These are phyloP conservation scores for Lachancea waltii DNA, from an alignment of 805 yeast genomes.

Conservation along the genomic window DNA sequence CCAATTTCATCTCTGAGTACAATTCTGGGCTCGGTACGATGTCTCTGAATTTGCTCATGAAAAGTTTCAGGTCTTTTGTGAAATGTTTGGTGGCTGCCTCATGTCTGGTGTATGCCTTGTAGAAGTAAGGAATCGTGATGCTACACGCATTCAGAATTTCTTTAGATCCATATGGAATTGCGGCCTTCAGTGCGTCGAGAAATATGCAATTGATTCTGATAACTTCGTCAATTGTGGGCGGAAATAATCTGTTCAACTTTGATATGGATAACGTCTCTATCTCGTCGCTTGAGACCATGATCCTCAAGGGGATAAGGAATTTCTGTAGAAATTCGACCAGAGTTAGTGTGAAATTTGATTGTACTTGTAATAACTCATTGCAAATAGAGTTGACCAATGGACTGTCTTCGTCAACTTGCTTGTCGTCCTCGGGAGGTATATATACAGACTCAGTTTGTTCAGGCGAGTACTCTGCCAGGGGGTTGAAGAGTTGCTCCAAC, in stretches of 20 bases:
- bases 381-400: slow-evolving; percentile 48
- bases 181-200: slow-evolving; percentile 63
- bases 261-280: slow-evolving; percentile 50
- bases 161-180: slow-evolving; percentile 60
- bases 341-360: slow-evolving; percentile 64
- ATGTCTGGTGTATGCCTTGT: slow-evolving; percentile 87
- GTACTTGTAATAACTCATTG: slow-evolving; percentile 61
- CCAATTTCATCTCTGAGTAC: slow-evolving; percentile 47
- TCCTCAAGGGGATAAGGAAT: slow-evolving; percentile 71
- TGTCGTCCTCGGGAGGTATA: slow-evolving; percentile 43
- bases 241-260: slow-evolving; percentile 71
- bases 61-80: slow-evolving; percentile 38
- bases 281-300: slow-evolving; percentile 53
- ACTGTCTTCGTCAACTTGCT: slow-evolving; percentile 23
- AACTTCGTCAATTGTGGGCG: slow-evolving; percentile 93
- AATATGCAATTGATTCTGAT: slow-evolving; percentile 84
- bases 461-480: slow-evolving; percentile 85
- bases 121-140: slow-evolving; percentile 79
- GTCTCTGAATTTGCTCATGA: slow-evolving; percentile 34
- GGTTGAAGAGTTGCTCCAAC: slow-evolving; percentile 82
- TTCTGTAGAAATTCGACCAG: slow-evolving; percentile 72
- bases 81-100: slow-evolving; percentile 83
- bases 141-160: slow-evolving; percentile 80
- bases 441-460: slow-evolving; percentile 74
- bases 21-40: slow-evolving; percentile 25